Percentiles rank a stretch among this genome's conserved stretches.
These are phyloP conservation scores for Cutaneotrichosporon cavernicola DNA, from an alignment of 1,284 basidiomycete species.

Conservation along the genomic window DNA sequence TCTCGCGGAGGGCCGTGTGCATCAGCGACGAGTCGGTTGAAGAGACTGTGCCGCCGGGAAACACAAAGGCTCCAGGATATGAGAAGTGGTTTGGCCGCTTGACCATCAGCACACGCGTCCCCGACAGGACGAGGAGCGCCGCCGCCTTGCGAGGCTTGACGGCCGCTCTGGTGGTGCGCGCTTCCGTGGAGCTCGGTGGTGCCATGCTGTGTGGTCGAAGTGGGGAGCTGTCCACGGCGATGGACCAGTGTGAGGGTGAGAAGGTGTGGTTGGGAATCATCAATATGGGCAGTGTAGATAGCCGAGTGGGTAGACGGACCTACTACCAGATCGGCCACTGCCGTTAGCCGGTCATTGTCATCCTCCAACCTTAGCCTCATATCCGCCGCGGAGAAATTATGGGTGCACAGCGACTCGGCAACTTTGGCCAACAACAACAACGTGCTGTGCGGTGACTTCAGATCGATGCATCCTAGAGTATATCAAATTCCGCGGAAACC, in stretches of 20 bases:
- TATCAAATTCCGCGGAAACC: not conserved
- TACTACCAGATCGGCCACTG: not conserved
- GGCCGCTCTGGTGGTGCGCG: not conserved
- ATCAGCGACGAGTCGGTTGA: constrained; percentile 6
- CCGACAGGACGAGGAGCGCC: not conserved
- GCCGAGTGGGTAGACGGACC: not conserved
- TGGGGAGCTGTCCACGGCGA: not conserved
- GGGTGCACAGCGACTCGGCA: too few species aligned
- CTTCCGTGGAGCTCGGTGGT: not conserved
- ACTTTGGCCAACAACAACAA: too few species aligned
- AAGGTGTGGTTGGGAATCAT: not conserved
- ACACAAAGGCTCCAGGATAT: constrained; percentile 17
- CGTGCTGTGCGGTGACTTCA: not conserved
- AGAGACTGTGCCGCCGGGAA: constrained; percentile 18
- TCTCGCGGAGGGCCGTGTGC: constrained; percentile 17
- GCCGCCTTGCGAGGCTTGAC: constrained; percentile 3
- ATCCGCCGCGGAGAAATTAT: too few species aligned
- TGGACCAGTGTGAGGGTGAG: not conserved
- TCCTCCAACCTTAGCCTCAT: too few species aligned
- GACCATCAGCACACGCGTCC: constrained; percentile 5
- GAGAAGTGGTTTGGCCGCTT: constrained; percentile 1
- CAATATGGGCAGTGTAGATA: not conserved
- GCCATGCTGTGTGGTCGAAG: not conserved
- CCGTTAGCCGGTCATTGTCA: too few species aligned
- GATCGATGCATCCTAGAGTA: not conserved